Evolutionary conservation across 768 basidiomycete species (phyloP).

Genomic region (Strobilomyces confusus): DNA sequence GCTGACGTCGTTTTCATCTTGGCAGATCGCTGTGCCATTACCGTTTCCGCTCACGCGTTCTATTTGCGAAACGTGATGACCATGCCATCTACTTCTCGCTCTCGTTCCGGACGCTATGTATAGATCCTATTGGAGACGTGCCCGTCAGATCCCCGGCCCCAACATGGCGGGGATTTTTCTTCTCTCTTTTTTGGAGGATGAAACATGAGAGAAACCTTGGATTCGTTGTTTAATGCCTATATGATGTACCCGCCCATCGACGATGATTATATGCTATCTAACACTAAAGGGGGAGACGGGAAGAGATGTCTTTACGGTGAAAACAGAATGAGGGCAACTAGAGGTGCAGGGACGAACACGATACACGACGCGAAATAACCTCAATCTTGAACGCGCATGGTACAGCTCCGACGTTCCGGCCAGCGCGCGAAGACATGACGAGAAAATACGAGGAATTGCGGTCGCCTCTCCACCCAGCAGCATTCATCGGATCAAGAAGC

Average conservation of each 20-base stretch:
- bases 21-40: background rate
- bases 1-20: background rate
- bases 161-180: background rate
- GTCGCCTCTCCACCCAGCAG: constrained; percentile 40
- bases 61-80: background rate
- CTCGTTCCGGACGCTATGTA: background rate
- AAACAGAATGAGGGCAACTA: too few relatives aligned
- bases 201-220: background rate
- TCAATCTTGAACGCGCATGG: background rate
- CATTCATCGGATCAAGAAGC: constrained; percentile 71
- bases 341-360: background rate
- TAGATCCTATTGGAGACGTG: background rate
- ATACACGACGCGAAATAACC: background rate
- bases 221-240: background rate
- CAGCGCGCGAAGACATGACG: background rate
- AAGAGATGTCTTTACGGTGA: background rate
- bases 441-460: background rate
- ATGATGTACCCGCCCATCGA: background rate
- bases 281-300: background rate
- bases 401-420: too few relatives aligned
- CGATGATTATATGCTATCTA: background rate
- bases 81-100: background rate
- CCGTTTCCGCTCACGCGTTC: background rate
- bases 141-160: too few relatives aligned
- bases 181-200: too few relatives aligned